phyloP scores from a whole-genome alignment of 345 rosid species.

The Ceriops zippeliana region DNA sequence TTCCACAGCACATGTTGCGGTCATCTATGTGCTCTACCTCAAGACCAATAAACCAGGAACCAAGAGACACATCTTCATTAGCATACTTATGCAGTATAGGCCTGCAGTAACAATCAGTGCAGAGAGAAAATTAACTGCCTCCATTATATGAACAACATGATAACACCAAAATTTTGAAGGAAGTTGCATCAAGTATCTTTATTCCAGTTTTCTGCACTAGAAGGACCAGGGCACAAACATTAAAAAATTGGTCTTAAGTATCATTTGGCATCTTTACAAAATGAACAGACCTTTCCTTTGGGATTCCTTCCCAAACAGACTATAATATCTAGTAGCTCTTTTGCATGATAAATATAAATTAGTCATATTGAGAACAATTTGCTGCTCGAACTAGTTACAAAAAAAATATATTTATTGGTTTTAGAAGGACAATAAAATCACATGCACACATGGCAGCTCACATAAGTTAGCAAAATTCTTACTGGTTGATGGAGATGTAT shows the following conservation, averaged over 20 bases:
- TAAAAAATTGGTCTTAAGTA: constrained; percentile 1
- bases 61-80: constrained; percentile 93
- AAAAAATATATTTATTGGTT: background rate
- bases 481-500: constrained; percentile 86
- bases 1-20: constrained; percentile 84
- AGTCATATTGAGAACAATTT: too few species aligned
- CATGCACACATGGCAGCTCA: background rate
- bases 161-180: background rate
- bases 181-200: background rate
- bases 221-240: background rate
- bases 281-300: too few species aligned
- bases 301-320: too few species aligned
- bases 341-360: too few species aligned
- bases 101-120: constrained; percentile 44
- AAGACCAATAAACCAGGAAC: constrained; percentile 94
- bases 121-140: constrained; percentile 5
- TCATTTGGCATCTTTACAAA: background rate
- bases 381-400: too few species aligned
- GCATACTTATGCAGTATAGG: constrained; percentile 88
- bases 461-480: constrained; percentile 23
- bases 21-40: constrained; percentile 96
- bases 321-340: too few species aligned
- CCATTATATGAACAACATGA: background rate
- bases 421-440: background rate
- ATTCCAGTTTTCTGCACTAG: background rate